Conservation (phyloP, 495 filamentous ascomycete genomes). For the Tirmania nivea region DNA sequence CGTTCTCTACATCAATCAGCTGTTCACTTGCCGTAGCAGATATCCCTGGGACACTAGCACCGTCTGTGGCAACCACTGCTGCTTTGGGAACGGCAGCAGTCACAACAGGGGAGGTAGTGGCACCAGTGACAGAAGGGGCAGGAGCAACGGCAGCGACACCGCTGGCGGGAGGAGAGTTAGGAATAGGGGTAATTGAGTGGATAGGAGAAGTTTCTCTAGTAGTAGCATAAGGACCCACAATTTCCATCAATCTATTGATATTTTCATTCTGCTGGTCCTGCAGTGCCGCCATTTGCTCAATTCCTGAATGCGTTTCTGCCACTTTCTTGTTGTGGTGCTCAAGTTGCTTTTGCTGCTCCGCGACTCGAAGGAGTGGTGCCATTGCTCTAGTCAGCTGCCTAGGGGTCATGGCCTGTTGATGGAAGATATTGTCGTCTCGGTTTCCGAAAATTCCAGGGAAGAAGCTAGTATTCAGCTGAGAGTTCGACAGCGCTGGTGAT, state of each 20-base stretch:
- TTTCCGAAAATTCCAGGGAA: neutral
- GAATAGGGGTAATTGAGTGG: constrained; percentile 2
- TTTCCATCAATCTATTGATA: constrained; percentile 17
- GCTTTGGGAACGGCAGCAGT: too few species aligned
- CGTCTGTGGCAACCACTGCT: too few species aligned
- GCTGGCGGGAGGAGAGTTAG: too few species aligned
- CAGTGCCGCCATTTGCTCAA: constrained; percentile 15
- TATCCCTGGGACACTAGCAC: too few species aligned
- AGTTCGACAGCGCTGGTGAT: neutral
- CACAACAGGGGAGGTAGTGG: too few species aligned
- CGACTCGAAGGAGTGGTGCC: constrained; percentile 5
- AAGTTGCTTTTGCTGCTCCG: constrained; percentile 5
- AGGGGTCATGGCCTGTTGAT: constrained; percentile 12
- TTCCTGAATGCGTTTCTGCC: constrained; percentile 12
- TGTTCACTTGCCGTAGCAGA: too few species aligned
- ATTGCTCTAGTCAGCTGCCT: constrained; percentile 5
- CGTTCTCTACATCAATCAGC: too few species aligned
- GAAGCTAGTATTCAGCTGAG: neutral
- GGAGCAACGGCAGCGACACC: too few species aligned
- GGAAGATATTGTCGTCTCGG: constrained; percentile 1
- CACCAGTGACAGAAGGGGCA: too few species aligned
- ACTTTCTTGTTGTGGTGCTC: constrained; percentile 15
- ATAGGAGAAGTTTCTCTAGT: constrained; percentile 7
- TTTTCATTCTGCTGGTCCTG: constrained; percentile 14
- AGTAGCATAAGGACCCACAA: constrained; percentile 11